Evolutionary conservation across 495 filamentous ascomycete species (phyloP), one percentile per base, ranked within the genome.

Genomic region (Penicillium mononematosum): DNA sequence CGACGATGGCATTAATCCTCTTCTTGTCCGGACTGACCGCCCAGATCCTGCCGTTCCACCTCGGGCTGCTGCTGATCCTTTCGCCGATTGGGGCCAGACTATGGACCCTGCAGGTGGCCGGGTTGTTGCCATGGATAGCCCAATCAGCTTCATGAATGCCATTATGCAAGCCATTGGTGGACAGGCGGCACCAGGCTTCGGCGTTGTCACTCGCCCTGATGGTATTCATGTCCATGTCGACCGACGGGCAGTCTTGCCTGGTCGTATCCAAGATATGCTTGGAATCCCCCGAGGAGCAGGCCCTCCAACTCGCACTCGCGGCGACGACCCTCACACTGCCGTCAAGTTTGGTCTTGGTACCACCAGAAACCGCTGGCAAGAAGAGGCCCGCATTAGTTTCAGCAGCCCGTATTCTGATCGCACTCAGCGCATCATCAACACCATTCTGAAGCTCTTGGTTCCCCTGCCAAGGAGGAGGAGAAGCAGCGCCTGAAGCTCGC

Each of bases 311-410:
- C 65, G 75, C 22, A 67, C 53, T 29, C 53, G 72, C 49, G 78
- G 81, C 25, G 80, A 84, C 61, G 84, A 87, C 59, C 83, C 84
- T 27, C 78, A 78, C 27, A 80, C 85, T 59, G 84, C 89, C 11
- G 85, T 90, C 14, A 77, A 83, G 36, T 96, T 96, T 70, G 75
- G 78, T 22, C 79, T 89, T 17, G 81, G 83, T 32, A 75, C 81
- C 3, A 97, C 93, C 11, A 75, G 74, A 41, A 75, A 78, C 41
- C 85, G 94, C 44, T 99, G 95, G 92, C 85, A 88, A 62, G 90
- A 96, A 63, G 94, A 98, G 72, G 89, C 92, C 12, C 86, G 87
- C 56, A 83, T 98, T 70, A 76, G 98, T 1, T 98, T 91, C 70
- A 88, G 88, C 46, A 70, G 70, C 41, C 78, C 74, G 20, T 81